Evolutionary conservation across 2,329 filamentous ascomycete genomes (phyloP), one percentile per base, ranked within the genome.

Genomic region (Alternaria arbusti): DNA sequence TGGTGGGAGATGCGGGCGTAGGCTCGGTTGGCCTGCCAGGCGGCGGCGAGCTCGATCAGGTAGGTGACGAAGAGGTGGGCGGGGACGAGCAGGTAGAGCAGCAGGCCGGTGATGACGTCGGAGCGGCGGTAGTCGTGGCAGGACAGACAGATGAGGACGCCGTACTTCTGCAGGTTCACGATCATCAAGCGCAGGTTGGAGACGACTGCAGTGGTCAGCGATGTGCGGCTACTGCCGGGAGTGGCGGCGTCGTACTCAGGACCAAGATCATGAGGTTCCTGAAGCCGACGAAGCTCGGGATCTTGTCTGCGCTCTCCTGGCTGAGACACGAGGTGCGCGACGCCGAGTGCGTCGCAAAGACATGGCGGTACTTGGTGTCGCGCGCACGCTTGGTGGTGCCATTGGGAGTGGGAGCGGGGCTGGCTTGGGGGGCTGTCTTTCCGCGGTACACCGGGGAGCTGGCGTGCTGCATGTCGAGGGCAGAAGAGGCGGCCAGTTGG

Each of bases 81-180:
- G 2, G 96, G 96, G 61, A 97, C 94, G 32, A 95, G 86, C 59
- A 94, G 88, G 80, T 96, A 97, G 56, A 98, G 88, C 12, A 91
- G 84, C 8, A 91, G 84, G 17, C 93, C 94, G 46, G 94, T 86
- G 44, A 91, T 79, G 25, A 97, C 74, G 76, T 98, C 94, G 73
- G 92, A 88, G 59, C 86, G 87, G 59, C 91, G 89, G 77, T 96
- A 96, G 80, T 96, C 92, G 79, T 97, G 94, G 78, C 94, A 97
- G 69, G 88, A 89, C 64, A 99, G 84, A 77, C 95, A 97, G 69
- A 99, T 96, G 62, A 98, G 85, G 61, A 98, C 93, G 57, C 96
- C 96, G 78, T 99, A 99, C 92, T 97, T 97, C 84, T 95, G 92
- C 71, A 95, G 93, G 78, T 99, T 99, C 81, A 98, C 96, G 76